Base-by-base conservation (phyloP, 306 rosid species). In the Crotalaria pallida region DNA sequence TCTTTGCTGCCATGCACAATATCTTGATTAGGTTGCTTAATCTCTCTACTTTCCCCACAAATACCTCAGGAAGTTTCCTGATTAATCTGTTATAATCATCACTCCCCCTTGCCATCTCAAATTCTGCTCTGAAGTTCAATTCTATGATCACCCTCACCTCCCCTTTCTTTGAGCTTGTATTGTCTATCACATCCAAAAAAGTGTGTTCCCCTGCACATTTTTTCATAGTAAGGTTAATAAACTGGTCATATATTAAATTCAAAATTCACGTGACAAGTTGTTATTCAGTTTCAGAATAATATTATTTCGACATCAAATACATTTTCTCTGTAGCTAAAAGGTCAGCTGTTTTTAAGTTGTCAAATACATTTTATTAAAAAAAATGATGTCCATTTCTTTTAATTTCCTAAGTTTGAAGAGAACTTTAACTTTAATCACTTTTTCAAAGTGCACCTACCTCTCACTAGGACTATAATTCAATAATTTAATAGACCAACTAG, bases 31-130 rank as follows among this genome's bases (percentile, higher is more conserved):
- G 6, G 47, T 31, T 70, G 2, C 84, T 73, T 5, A 93, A 67
- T 73, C 96, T 88, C 52, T 93, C 96, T 1, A 77, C 84, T 67
- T 93, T 93, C 33, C 98, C 97, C 11, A 93, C 94, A 55, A 82
- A 93, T 21, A 90, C 82, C 13, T 93, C 96, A 0, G 98, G 98
- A 0, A 93, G 86, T 40, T 58, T 64, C 23, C 56, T 11, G 0
- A 93, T 86, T 0, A 93, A 84, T 18, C 62, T 63, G 72, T 81
- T 88, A 68, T 90, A 93, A 1, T 90, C 92, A 0, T 84, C 82
- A 57, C 84, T 84, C 1, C 85, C 92, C 40, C 86, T 78, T 0
- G 89, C 96, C 92, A 93, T 90, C 80, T 93, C 96, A 3, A 93
- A 93, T 47, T 93, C 98, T 2, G 87, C 92, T 50, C 85, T 40